Evolutionary conservation across 345 rosid genomes (phyloP), one percentile per base, ranked within the genome.

Genomic region (Clausena lansium): DNA sequence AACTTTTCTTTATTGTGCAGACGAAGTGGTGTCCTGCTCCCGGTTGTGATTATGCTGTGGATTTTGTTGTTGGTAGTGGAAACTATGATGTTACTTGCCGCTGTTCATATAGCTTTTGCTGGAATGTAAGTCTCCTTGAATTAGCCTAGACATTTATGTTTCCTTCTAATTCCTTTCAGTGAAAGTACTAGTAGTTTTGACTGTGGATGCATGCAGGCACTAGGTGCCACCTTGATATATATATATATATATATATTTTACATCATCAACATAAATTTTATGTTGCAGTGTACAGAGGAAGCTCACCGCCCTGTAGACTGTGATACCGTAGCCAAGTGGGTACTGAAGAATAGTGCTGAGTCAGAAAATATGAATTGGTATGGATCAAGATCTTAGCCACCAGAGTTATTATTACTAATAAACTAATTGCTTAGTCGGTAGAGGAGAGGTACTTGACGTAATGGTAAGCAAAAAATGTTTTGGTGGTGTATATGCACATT

Each of bases 21-120:
- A 90, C 92, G 70, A 93, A 91, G 82, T 93, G 98, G 98, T 93
- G 98, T 81, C 98, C 98, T 27, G 98, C 98, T 59, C 97, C 98
- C 39, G 96, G 96, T 25, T 93, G 98, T 50, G 97, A 91, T 73
- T 90, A 86, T 68, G 98, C 97, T 63, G 90, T 93, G 85, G 93
- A 91, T 77, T 93, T 91, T 86, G 84, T 81, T 81, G 84, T 83
- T 70, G 96, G 91, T 33, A 76, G 89, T 86, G 98, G 93, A 82
- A 90, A 82, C 82, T 90, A 86, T 84, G 94, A 93, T 73, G 94
- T 93, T 57, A 81, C 86, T 59, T 93, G 91, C 81, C 84, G 81
- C 27, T 93, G 96, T 81, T 83, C 89, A 10, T 83, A 89, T 79
- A 83, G 89, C 88, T 93, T 93, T 84, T 93, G 97, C 87, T 93